Evolutionary conservation across 257 asterid species (phyloP), one percentile per base, ranked within the genome.

Genomic region (Avicennia marina): DNA sequence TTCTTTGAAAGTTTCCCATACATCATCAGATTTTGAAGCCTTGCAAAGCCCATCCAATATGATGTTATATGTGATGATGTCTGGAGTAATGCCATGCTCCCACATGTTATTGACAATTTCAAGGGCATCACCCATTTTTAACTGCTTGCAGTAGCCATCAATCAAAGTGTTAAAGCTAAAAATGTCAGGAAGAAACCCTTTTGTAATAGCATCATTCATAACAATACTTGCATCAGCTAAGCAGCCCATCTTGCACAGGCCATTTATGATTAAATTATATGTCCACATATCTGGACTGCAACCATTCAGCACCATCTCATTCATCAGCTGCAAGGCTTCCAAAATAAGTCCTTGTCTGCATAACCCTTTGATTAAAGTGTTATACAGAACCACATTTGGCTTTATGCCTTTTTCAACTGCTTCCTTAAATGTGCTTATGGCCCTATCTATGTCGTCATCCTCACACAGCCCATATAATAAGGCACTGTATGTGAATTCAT

Each of bases 111-210:
- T 64, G 40, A 91, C 82, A 63, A 86, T 69, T 64, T 67, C 89
- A 39, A 88, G 88, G 3, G 90, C 94, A 61, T 78, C 73, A 12
- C 69, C 76, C 64, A 91, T 75, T 72, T 83, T 86, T 50, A 72
- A 81, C 75, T 83, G 87, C 62, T 91, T 91, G 75, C 90, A 85
- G 65, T 80, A 84, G 26, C 98, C 97, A 70, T 83, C 95, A 40
- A 91, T 82, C 77, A 91, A 71, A 31, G 95, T 91, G 69, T 91
- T 91, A 69, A 91, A 89, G 49, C 95, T 83, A 76, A 85, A 91
- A 67, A 88, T 78, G 69, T 91, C 97, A 19, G 89, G 95, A 69
- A 75, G 58, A 49, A 77, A 39, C 62, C 95, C 98, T 67, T 78
- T 76, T 53, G 66, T 50, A 64, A 80, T 70, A 43, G 87, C 96